These are phyloP conservation scores for Shiraia sp. DNA, from an alignment of 2,329 filamentous ascomycete genomes.

Conservation along the genomic window DNA sequence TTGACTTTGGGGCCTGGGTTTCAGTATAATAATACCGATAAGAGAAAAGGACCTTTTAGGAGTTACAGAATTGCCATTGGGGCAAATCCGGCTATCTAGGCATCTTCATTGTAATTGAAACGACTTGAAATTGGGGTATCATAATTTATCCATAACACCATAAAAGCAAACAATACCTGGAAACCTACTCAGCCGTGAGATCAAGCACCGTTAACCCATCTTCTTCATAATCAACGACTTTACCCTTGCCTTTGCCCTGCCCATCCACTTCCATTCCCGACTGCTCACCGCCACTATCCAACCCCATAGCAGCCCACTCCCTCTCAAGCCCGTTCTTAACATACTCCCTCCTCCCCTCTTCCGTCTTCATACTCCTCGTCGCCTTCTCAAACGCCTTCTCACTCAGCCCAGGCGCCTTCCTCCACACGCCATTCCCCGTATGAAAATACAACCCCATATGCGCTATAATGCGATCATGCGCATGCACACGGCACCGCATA, in stretches of 20 bases:
- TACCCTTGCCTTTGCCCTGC: too few species aligned
- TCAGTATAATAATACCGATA: constrained; percentile 47
- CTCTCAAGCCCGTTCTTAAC: constrained; percentile 16
- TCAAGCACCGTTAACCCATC: too few species aligned
- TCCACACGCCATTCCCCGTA: constrained; percentile 10
- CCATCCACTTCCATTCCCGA: too few species aligned
- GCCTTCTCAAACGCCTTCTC: constrained; percentile 3
- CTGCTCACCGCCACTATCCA: not conserved
- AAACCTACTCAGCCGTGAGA: too few species aligned
- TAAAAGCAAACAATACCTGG: too few species aligned
- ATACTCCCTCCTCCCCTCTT: constrained; percentile 20
- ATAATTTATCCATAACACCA: constrained; percentile 4
- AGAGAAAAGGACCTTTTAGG: constrained; percentile 43
- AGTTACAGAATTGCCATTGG: constrained; percentile 44
- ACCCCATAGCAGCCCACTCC: constrained; percentile 23
- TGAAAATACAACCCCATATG: constrained; percentile 17
- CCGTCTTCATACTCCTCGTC: constrained; percentile 20
- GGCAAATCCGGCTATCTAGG: constrained; percentile 37
- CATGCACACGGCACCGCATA: constrained; percentile 16
- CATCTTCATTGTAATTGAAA: not conserved
- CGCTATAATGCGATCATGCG: constrained; percentile 23
- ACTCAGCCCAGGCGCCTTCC: not conserved
- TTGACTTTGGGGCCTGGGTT: constrained; percentile 40
- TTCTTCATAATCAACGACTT: too few species aligned
- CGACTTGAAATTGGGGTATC: too few species aligned